Evolutionary conservation across 306 rosid species (phyloP).

Genomic region (Hylodesmum podocarpum): DNA sequence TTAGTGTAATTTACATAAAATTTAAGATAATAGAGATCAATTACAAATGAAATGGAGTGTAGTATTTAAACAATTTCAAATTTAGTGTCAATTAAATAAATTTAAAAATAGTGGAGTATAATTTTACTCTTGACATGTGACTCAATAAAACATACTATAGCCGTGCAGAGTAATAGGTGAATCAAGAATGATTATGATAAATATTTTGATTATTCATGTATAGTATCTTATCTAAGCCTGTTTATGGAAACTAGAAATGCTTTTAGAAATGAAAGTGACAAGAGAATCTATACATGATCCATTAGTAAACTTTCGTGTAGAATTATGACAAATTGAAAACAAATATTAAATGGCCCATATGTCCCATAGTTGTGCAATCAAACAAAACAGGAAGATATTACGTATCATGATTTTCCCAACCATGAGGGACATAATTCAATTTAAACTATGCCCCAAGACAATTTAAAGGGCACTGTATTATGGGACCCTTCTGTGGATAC

Average conservation of each 20-base stretch:
- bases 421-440: not conserved
- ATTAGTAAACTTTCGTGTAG: not conserved
- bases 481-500: conserved; percentile 22
- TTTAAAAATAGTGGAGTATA: too few species aligned
- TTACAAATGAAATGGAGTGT: too few species aligned
- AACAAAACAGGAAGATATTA: conserved; percentile 26
- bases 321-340: conserved; percentile 13
- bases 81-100: too few species aligned
- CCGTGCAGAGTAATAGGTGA: not conserved
- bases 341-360: conserved; percentile 19
- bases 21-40: too few species aligned
- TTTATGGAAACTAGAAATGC: not conserved
- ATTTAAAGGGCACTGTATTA: not conserved
- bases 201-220: not conserved
- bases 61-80: too few species aligned
- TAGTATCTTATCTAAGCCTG: not conserved
- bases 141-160: not conserved
- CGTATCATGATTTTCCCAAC: conserved; percentile 18
- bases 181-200: not conserved
- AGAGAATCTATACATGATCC: not conserved
- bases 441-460: not conserved
- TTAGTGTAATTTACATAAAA: too few species aligned
- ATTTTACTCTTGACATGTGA: not conserved
- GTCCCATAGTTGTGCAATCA: not conserved
- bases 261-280: conserved; percentile 2